A percentile compares a stretch with the other conserved stretches of the same genome.
These are phyloP conservation scores for Aegilops longissima DNA, from an alignment of 176 grass and related monocot species.

Conservation along the genomic window DNA sequence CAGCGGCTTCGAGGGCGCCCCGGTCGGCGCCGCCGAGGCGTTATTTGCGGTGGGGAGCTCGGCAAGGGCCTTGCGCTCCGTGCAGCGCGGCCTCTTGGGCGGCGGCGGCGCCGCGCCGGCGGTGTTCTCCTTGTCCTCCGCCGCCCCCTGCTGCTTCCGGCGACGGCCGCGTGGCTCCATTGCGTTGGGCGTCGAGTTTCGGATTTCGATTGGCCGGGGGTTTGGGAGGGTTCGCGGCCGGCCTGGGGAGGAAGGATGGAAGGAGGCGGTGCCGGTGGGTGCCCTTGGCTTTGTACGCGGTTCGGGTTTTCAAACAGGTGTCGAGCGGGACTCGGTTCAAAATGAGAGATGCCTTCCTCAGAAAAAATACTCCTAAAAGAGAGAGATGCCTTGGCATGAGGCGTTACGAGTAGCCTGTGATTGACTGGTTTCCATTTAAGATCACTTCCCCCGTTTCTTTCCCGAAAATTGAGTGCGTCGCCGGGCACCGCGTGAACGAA, in stretches of 20 bases:
- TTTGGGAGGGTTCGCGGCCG: neutral
- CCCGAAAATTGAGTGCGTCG: too few relatives aligned
- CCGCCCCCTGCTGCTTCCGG: neutral
- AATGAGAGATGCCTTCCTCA: neutral
- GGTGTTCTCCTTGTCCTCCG: conserved; percentile 26
- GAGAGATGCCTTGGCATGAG: too few relatives aligned
- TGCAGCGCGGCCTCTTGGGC: neutral
- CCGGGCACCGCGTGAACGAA: too few relatives aligned
- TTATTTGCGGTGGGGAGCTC: conserved; percentile 13
- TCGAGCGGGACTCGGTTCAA: neutral
- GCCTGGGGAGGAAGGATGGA: neutral
- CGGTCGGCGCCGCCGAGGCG: neutral
- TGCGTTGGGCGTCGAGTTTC: neutral
- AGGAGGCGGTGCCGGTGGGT: neutral
- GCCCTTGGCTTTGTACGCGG: neutral
- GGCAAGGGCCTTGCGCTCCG: conserved; percentile 31
- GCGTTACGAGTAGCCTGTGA: neutral
- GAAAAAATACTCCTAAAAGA: too few relatives aligned
- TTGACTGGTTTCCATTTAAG: too few relatives aligned
- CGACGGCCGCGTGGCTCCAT: neutral
- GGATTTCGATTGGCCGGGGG: neutral
- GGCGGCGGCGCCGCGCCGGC: neutral
- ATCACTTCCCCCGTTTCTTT: too few relatives aligned
- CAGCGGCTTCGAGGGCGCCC: conserved; percentile 18
- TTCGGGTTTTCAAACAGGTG: neutral